Evolutionary conservation across 805 yeast genomes (phyloP).

Genomic region (Wickerhamomyces chambardii): DNA sequence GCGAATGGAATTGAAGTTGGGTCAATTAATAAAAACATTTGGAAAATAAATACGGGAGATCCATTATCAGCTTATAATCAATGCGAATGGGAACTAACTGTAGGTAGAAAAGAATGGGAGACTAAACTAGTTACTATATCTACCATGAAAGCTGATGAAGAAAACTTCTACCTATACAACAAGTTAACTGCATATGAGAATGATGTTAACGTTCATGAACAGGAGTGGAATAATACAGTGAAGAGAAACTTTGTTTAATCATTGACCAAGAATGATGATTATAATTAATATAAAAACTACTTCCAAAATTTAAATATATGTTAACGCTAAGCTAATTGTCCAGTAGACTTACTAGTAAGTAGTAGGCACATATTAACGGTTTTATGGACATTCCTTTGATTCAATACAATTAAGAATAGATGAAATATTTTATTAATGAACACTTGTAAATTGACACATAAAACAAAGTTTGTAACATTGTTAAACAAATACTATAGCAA

Average conservation of each 20-base stretch:
- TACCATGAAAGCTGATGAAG: conserved; percentile 20
- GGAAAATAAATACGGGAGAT: conserved; percentile 26
- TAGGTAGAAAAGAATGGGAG: conserved; percentile 33
- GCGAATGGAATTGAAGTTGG: conserved; percentile 30
- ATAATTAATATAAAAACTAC: too few species aligned
- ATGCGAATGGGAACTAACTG: conserved; percentile 29
- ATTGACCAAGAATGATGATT: too few species aligned
- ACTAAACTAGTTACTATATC: conserved; percentile 24
- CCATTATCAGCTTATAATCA: conserved; percentile 30
- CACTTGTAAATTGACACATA: too few species aligned
- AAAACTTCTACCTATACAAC: conserved; percentile 23
- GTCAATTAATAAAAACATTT: conserved; percentile 27
- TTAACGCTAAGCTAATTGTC: too few species aligned
- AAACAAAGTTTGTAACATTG: too few species aligned
- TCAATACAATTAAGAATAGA: too few species aligned
- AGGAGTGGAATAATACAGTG: conserved; percentile 24
- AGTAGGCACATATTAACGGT: too few species aligned
- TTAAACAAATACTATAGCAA: too few species aligned
- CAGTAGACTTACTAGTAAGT: too few species aligned
- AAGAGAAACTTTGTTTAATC: conserved; percentile 24
- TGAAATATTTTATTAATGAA: too few species aligned
- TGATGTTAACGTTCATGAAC: conserved; percentile 21
- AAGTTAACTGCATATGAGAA: conserved; percentile 26
- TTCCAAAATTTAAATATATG: too few species aligned
- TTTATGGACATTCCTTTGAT: too few species aligned